These are phyloP conservation scores for Talaromyces albobiverticillius DNA, from an alignment of 2,329 filamentous ascomycete species.

Conservation along the genomic window DNA sequence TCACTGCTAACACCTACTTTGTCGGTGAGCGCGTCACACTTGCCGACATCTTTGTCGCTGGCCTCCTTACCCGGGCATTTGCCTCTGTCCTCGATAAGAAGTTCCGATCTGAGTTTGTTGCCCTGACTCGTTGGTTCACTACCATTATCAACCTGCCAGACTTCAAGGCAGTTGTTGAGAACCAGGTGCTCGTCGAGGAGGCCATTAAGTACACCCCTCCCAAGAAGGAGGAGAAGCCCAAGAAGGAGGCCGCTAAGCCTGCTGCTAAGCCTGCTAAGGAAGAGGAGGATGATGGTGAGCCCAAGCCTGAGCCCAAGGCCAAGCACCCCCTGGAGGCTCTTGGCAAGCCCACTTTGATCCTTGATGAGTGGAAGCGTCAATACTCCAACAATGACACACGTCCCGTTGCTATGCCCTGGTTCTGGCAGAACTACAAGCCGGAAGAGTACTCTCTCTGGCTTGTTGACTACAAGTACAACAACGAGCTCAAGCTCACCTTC, in stretches of 20 bases:
- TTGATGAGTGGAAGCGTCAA: conserved; percentile 98
- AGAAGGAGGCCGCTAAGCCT: conserved; percentile 60
- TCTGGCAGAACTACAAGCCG: conserved; percentile 95
- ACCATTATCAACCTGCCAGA: conserved; percentile 91
- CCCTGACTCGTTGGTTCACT: conserved; percentile 88
- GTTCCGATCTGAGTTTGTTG: conserved; percentile 80
- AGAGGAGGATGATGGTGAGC: conserved; percentile 53
- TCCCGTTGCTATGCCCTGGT: conserved; percentile 83
- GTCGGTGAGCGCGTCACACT: conserved; percentile 97
- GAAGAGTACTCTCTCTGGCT: conserved; percentile 96
- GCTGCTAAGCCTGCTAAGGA: conserved; percentile 47
- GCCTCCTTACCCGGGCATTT: conserved; percentile 82
- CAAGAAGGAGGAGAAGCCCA: conserved; percentile 67
- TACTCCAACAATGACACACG: conserved; percentile 95
- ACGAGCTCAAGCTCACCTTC: conserved; percentile 95
- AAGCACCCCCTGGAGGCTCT: conserved; percentile 95
- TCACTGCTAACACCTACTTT: conserved; percentile 91
- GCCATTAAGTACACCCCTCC: conserved; percentile 69
- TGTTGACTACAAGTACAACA: conserved; percentile 97
- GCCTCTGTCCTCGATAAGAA: conserved; percentile 90
- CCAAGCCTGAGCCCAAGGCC: conserved; percentile 74
- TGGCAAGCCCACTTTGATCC: conserved; percentile 71
- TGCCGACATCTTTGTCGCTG: conserved; percentile 82
- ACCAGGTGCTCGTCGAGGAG: conserved; percentile 77
- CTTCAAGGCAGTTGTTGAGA: conserved; percentile 75